A percentile compares a stretch with the other conserved stretches of the same genome.
Evolutionary conservation across 1,284 basidiomycete species (phyloP).

Genomic region (Ustilago cynodontis): DNA sequence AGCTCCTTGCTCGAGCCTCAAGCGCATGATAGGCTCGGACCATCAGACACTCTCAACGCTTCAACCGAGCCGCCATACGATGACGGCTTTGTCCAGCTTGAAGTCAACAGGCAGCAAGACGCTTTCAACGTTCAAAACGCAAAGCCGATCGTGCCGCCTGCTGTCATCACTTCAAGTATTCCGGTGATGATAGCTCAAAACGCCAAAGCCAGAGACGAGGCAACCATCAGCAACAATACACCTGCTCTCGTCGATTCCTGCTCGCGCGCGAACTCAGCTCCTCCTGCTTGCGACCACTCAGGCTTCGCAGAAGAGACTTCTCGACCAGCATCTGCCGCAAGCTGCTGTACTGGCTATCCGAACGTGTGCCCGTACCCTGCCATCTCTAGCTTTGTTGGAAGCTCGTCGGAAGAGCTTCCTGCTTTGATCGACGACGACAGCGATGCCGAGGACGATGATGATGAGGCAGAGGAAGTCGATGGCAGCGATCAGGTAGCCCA

Average conservation of each 20-base stretch:
- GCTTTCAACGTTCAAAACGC: neutral
- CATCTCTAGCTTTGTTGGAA: constrained; percentile 7
- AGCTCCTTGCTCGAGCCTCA: constrained; percentile 1
- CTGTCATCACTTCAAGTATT: neutral
- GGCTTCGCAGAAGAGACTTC: constrained; percentile 40
- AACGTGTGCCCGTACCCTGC: constrained; percentile 51
- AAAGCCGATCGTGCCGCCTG: neutral
- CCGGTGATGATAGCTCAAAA: neutral
- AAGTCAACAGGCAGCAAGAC: neutral
- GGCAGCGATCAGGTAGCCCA: neutral
- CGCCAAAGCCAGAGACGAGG: neutral
- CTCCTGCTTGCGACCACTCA: constrained; percentile 19
- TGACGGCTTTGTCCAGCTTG: constrained; percentile 43
- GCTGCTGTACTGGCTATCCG: constrained; percentile 44
- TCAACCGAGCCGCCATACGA: constrained; percentile 7
- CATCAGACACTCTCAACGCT: neutral
- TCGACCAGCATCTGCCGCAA: constrained; percentile 24
- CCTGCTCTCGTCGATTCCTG: constrained; percentile 18
- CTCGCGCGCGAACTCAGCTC: constrained; percentile 9
- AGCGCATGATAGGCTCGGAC: too few relatives aligned
- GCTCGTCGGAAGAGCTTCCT: constrained; percentile 48
- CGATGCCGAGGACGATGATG: constrained; percentile 48
- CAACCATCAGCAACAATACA: neutral
- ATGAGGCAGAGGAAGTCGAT: constrained; percentile 28
- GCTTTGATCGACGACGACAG: constrained; percentile 51